Evolutionary conservation across 2,329 filamentous ascomycete species (phyloP).

Genomic region (Nemania sp.): DNA sequence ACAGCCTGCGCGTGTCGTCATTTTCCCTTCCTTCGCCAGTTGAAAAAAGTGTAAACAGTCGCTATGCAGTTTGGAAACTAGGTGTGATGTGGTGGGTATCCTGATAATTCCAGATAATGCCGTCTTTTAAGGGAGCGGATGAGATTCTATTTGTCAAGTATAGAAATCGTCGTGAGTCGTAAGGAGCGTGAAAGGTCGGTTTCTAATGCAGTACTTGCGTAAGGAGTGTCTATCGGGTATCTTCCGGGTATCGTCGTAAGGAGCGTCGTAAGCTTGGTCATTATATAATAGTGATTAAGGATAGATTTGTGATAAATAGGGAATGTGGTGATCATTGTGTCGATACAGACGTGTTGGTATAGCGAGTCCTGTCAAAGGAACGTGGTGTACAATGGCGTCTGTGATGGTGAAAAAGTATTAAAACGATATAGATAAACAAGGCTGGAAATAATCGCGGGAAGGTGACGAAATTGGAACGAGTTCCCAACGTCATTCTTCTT

Average conservation of each 20-base stretch:
- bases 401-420: constrained; percentile 46
- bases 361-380: constrained; percentile 54
- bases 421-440: constrained; percentile 41
- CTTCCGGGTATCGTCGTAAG: constrained; percentile 54
- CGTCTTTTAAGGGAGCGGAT: constrained; percentile 53
- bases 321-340: constrained; percentile 54
- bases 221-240: constrained; percentile 63
- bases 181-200: constrained; percentile 51
- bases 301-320: constrained; percentile 49
- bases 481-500: constrained; percentile 44
- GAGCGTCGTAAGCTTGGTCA: constrained; percentile 54
- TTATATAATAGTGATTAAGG: constrained; percentile 50
- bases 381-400: constrained; percentile 54
- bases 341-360: constrained; percentile 51
- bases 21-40: constrained; percentile 46
- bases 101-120: constrained; percentile 51
- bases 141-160: constrained; percentile 52
- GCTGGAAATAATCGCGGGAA: constrained; percentile 34
- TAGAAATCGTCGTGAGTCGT: constrained; percentile 54
- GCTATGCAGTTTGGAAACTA: constrained; percentile 67
- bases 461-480: constrained; percentile 6
- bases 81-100: constrained; percentile 53
- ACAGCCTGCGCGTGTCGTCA: constrained; percentile 47
- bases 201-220: constrained; percentile 50
- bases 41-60: constrained; percentile 58